phyloP scores from a whole-genome alignment of 495 filamentous ascomycete species.

The Choiromyces venosus region DNA sequence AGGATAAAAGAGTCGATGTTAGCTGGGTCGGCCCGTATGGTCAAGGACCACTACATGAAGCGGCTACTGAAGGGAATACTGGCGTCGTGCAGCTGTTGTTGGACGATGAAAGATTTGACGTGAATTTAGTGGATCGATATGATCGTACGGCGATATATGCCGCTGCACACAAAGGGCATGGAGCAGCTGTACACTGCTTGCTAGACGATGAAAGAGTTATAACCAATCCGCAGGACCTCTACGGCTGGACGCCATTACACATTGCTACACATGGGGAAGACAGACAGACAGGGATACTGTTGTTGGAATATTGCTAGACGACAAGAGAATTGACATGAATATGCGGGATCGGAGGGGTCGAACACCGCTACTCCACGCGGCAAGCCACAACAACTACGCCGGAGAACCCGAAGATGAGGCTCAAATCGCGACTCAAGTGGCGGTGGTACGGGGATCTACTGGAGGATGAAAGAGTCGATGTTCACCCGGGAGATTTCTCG shows the following conservation, averaged over 20 bases:
- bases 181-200: not conserved
- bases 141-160: not conserved
- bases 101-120: not conserved
- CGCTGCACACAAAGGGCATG: not conserved
- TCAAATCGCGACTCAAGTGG: not conserved
- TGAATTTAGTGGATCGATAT: not conserved
- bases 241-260: not conserved
- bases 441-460: not conserved
- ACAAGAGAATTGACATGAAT: not conserved
- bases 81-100: conserved; percentile 8
- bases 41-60: conserved; percentile 1
- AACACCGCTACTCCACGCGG: not conserved
- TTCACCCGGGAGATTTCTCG: not conserved
- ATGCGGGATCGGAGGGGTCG: not conserved
- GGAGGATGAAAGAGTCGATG: not conserved
- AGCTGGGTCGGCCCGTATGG: not conserved
- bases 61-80: not conserved
- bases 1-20: not conserved
- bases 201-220: not conserved
- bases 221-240: not conserved
- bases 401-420: not conserved
- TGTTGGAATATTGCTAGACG: not conserved
- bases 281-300: not conserved
- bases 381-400: not conserved
- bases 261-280: not conserved